These are phyloP conservation scores for Schizochytrium sp. DNA, from an alignment of 108 stramenopile species.

Conservation along the genomic window DNA sequence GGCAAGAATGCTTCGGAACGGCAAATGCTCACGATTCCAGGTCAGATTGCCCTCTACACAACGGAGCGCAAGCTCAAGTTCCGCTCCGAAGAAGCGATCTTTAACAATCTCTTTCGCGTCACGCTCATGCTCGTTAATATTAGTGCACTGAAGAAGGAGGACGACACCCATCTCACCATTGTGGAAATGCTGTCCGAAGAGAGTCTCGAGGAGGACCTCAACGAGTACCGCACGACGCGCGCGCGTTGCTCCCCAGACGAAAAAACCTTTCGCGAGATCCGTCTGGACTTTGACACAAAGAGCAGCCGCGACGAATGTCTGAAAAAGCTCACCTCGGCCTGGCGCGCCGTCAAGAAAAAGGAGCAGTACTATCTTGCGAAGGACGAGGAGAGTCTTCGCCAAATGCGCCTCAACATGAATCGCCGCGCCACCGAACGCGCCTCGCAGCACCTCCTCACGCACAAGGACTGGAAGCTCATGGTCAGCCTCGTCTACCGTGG, in stretches of 20 bases:
- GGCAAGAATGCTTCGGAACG: neutral
- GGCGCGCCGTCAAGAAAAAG: slow-evolving; percentile 6
- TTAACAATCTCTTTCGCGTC: neutral
- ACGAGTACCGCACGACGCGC: neutral
- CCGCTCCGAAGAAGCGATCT: neutral
- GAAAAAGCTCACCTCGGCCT: neutral
- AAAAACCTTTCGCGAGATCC: neutral
- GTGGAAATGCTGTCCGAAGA: neutral
- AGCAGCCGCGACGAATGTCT: neutral
- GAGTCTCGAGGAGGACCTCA: neutral
- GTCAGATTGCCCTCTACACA: neutral
- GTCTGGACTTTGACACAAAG: neutral
- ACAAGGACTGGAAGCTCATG: neutral
- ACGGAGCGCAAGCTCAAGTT: slow-evolving; percentile 2
- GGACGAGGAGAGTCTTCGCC: neutral
- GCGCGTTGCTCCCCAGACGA: neutral
- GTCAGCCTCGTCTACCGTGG: neutral
- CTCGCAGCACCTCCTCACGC: slow-evolving; percentile 1
- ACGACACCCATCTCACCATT: neutral
- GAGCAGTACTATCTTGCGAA: neutral
- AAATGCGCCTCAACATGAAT: neutral
- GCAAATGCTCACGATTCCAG: neutral
- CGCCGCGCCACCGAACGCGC: neutral
- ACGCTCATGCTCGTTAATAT: slow-evolving; percentile 9
- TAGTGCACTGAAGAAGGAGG: neutral